phyloP scores from a whole-genome alignment of 2,329 filamentous ascomycete species.

The Fusarium denticulatum region DNA sequence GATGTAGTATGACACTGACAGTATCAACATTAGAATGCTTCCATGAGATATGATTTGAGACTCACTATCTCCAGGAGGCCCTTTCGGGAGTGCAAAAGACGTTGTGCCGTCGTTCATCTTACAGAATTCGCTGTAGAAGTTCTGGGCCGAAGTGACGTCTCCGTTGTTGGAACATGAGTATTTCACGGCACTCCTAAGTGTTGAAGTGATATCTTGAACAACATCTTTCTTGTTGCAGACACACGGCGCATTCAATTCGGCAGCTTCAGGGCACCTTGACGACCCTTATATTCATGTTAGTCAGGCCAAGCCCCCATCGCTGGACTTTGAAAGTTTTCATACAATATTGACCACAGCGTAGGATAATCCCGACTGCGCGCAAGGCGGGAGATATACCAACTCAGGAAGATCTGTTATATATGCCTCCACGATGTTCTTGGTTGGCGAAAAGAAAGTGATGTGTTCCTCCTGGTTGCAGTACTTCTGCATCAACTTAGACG shows the following conservation, averaged over 20 bases:
- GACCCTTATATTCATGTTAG: slow-evolving; percentile 26
- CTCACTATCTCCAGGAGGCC: slow-evolving; percentile 63
- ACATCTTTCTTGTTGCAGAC: slow-evolving; percentile 63
- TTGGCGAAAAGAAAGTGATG: slow-evolving; percentile 55
- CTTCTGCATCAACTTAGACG: slow-evolving; percentile 54
- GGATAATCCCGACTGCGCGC: slow-evolving; percentile 45
- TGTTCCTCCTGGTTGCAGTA: slow-evolving; percentile 59
- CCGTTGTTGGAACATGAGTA: slow-evolving; percentile 58
- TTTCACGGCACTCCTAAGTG: slow-evolving; percentile 56
- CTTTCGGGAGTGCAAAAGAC: slow-evolving; percentile 56
- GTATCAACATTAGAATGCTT: neutral
- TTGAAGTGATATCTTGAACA: slow-evolving; percentile 53
- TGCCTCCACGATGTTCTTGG: slow-evolving; percentile 52
- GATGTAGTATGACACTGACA: slow-evolving; percentile 63
- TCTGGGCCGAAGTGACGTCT: slow-evolving; percentile 59
- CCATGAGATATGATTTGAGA: neutral
- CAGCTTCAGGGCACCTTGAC: slow-evolving; percentile 50
- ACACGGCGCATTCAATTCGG: slow-evolving; percentile 59
- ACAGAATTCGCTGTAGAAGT: slow-evolving; percentile 63
- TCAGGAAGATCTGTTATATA: slow-evolving; percentile 62
- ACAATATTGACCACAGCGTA: slow-evolving; percentile 47
- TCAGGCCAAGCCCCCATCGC: neutral
- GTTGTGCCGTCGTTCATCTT: slow-evolving; percentile 60
- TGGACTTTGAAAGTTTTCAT: neutral
- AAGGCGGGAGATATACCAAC: slow-evolving; percentile 53